phyloP scores from a whole-genome alignment of 176 grass and related monocot genomes.

The Lolium rigidum region DNA sequence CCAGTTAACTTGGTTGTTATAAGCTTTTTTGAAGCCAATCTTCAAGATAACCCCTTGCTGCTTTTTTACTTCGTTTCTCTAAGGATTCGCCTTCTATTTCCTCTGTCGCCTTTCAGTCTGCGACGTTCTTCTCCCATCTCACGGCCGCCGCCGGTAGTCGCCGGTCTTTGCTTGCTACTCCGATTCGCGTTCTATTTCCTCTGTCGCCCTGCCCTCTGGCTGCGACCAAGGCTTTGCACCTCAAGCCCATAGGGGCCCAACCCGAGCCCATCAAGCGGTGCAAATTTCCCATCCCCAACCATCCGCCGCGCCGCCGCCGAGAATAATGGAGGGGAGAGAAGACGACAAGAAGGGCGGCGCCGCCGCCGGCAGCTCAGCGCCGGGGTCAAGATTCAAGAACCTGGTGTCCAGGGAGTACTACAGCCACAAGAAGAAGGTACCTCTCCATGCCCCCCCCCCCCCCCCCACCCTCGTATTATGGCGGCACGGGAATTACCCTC shows the following conservation, averaged over 20 bases:
- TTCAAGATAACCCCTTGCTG: no score
- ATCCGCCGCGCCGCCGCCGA: background rate
- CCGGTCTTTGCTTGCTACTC: no score
- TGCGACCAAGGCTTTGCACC: background rate
- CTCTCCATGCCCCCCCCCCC: no score
- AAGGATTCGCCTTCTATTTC: no score
- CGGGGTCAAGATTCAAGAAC: slow-evolving; percentile 64
- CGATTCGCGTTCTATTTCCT: background rate
- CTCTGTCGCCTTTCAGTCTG: no score
- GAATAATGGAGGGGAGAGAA: slow-evolving; percentile 41
- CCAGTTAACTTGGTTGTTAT: no score
- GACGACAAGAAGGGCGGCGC: slow-evolving; percentile 30
- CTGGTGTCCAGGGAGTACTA: slow-evolving; percentile 75
- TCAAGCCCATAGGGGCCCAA: background rate
- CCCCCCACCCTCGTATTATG: background rate
- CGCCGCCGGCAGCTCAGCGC: slow-evolving; percentile 22
- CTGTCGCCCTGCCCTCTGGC: background rate
- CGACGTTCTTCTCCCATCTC: background rate
- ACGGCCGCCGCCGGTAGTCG: no score
- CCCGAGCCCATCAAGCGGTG: background rate
- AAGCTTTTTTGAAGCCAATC: no score
- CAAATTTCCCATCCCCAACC: slow-evolving; percentile 3
- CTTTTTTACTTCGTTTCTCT: no score
- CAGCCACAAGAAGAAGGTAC: slow-evolving; percentile 99
- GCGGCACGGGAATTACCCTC: no score